These are phyloP conservation scores for Mucor mucedo DNA, from an alignment of 371 early-diverging fungal species.

Conservation along the genomic window DNA sequence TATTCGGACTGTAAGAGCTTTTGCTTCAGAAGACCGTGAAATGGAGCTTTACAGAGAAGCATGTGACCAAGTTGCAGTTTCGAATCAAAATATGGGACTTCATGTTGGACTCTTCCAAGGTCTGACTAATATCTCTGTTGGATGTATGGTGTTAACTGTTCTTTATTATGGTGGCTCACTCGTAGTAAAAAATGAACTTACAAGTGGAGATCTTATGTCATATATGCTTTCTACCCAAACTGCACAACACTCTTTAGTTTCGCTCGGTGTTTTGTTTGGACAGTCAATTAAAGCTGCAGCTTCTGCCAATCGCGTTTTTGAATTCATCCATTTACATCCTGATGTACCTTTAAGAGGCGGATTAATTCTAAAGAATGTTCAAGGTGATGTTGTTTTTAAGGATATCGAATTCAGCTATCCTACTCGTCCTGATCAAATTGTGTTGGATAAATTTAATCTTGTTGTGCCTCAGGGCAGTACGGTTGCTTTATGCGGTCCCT, in stretches of 20 bases:
- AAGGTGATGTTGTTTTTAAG: slow-evolving; percentile 64
- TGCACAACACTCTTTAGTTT: slow-evolving; percentile 74
- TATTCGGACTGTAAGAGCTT: slow-evolving; percentile 78
- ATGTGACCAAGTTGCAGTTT: slow-evolving; percentile 44
- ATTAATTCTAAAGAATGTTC: slow-evolving; percentile 28
- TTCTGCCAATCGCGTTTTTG: slow-evolving; percentile 73
- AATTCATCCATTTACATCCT: slow-evolving; percentile 61
- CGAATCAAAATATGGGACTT: slow-evolving; percentile 64
- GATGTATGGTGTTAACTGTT: slow-evolving; percentile 72
- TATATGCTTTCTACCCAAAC: slow-evolving; percentile 82
- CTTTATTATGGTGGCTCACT: slow-evolving; percentile 77
- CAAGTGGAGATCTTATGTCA: slow-evolving; percentile 74
- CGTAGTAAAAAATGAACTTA: slow-evolving; percentile 69
- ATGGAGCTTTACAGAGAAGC: slow-evolving; percentile 60
- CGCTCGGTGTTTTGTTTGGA: slow-evolving; percentile 77
- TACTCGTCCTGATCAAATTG: slow-evolving; percentile 62
- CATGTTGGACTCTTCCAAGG: slow-evolving; percentile 85
- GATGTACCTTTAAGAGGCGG: slow-evolving; percentile 59
- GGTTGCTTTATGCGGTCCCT: slow-evolving; percentile 71
- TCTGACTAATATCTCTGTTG: slow-evolving; percentile 72
- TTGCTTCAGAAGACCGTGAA: slow-evolving; percentile 75
- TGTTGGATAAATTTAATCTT: slow-evolving; percentile 66
- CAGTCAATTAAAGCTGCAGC: slow-evolving; percentile 75
- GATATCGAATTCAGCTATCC: slow-evolving; percentile 75
- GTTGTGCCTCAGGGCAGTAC: slow-evolving; percentile 67